Evolutionary conservation across 2,329 filamentous ascomycete genomes (phyloP), one percentile per base, ranked within the genome.

Genomic region (Botrytis porri): DNA sequence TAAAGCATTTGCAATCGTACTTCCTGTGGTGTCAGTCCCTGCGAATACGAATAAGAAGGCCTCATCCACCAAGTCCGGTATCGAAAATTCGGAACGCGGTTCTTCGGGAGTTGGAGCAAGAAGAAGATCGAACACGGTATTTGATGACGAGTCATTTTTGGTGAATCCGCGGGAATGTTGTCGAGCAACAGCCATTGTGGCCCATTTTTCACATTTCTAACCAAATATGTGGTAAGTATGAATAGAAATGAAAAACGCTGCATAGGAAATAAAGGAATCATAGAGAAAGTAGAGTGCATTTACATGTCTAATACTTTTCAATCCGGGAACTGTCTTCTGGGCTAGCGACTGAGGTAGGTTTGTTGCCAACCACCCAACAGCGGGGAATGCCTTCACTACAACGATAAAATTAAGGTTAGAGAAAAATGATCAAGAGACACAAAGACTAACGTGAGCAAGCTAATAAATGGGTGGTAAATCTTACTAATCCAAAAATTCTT

Each of bases 171-270:
- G 18, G 5, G n/a, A 32, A 3, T 12, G 35, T 4, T 70, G 54
- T 29, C 67, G 64, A 7, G 37, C 32, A 22, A 70, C 22, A 16
- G 67, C n/a, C 6, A 25, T 20, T 18, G 29, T 18, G 1, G 29
- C 67, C 51, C 67, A 70, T 48, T n/a, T 59, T 22, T 8, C 39
- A 16, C 54, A 70, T 25, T 70, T 43, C 67, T 70, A 18, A 18
- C 6, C 2, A 14, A 8, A 43, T 7, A 22, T 10, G 0, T 51
- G 22, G 3, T 67, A 14, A 54, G 64, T 22, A 16, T 29, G 43
- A 39, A 54, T 14, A 0, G 0, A 16, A 22, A 37, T 16, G 2
- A 54, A 54, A 16, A 16, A n/a, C 2, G 3, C 0, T n/a, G 12
- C 1, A n/a, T 54, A 29, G 12, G 2, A 22, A 10, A 18, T 14